A percentile compares a stretch with the other conserved stretches of the same genome.
Conservation (phyloP, 2,329 filamentous ascomycete species). For the Dryadomyces quercivorus region DNA sequence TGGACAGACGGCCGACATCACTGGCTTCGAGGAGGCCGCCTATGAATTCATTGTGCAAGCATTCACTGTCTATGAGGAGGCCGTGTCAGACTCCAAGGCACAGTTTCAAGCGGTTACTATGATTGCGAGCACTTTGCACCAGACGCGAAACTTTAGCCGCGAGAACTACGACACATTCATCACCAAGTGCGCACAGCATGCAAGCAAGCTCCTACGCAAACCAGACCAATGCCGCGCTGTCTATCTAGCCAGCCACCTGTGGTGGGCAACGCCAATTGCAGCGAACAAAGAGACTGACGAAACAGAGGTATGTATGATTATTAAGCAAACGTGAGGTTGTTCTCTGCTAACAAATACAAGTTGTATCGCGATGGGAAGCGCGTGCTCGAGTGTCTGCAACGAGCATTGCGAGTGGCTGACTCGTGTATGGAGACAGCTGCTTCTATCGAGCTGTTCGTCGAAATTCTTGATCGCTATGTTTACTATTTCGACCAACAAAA, state of each 20-base stretch:
- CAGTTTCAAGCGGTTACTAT: slow-evolving; percentile 98
- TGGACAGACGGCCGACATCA: slow-evolving; percentile 85
- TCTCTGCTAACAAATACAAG: slow-evolving; percentile 28
- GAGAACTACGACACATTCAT: slow-evolving; percentile 99
- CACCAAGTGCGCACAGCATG: slow-evolving; percentile 92
- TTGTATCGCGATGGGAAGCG: slow-evolving; percentile 96
- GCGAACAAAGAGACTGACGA: slow-evolving; percentile 70
- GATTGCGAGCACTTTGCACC: slow-evolving; percentile 78
- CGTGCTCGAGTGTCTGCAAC: slow-evolving; percentile 89
- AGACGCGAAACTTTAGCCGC: slow-evolving; percentile 80
- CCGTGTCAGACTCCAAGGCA: slow-evolving; percentile 86
- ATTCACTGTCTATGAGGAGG: slow-evolving; percentile 95
- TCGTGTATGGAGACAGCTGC: slow-evolving; percentile 98
- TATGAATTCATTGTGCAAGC: slow-evolving; percentile 98
- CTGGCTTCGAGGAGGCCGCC: slow-evolving; percentile 84
- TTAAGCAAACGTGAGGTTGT: neutral
- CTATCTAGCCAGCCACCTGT: slow-evolving; percentile 90
- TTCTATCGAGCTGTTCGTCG: slow-evolving; percentile 94
- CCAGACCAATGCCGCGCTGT: slow-evolving; percentile 96
- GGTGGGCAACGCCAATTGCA: slow-evolving; percentile 87
- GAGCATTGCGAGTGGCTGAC: slow-evolving; percentile 88
- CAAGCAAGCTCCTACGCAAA: slow-evolving; percentile 93
- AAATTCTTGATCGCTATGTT: slow-evolving; percentile 95
- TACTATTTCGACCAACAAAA: slow-evolving; percentile 99
- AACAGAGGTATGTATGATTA: slow-evolving; percentile 44